Percentiles rank a stretch among this genome's conserved stretches.
These are phyloP conservation scores for Tolypocladium tropicale DNA, from an alignment of 2,329 filamentous ascomycete genomes.

Conservation along the genomic window DNA sequence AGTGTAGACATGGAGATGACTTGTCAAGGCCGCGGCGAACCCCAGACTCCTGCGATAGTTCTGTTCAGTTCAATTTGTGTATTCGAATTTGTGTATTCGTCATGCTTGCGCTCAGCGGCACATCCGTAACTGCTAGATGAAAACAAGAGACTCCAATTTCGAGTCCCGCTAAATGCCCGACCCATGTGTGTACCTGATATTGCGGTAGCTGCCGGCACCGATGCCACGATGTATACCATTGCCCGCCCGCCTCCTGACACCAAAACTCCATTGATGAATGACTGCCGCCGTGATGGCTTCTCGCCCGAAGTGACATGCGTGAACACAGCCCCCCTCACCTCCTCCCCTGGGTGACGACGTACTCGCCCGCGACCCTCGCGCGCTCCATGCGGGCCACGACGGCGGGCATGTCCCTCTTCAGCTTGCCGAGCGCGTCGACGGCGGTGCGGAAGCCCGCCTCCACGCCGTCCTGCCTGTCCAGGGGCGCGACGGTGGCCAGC, in stretches of 20 bases:
- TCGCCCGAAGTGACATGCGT: neutral
- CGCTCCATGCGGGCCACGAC: slow-evolving; percentile 56
- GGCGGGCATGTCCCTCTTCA: slow-evolving; percentile 52
- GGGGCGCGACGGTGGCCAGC: slow-evolving; percentile 13
- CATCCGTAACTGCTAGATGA: neutral
- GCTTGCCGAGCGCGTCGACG: slow-evolving; percentile 37
- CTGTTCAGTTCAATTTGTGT: too few species aligned
- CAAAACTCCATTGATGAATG: neutral
- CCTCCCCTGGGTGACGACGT: slow-evolving; percentile 32
- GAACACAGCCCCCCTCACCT: slow-evolving; percentile 8
- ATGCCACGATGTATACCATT: neutral
- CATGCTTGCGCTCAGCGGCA: neutral
- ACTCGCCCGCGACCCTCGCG: slow-evolving; percentile 48
- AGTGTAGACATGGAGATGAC: too few species aligned
- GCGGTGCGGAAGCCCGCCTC: slow-evolving; percentile 36
- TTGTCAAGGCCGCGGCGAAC: too few species aligned
- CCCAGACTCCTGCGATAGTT: neutral
- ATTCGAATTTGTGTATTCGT: too few species aligned
- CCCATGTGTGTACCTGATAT: neutral
- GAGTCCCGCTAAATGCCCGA: neutral
- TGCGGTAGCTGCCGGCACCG: neutral
- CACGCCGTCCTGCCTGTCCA: slow-evolving; percentile 33
- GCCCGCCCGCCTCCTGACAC: neutral
- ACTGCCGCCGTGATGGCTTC: neutral
- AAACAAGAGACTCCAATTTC: neutral